phyloP scores from a whole-genome alignment of 1,284 basidiomycete species.

The Ustilago xerochloae region DNA sequence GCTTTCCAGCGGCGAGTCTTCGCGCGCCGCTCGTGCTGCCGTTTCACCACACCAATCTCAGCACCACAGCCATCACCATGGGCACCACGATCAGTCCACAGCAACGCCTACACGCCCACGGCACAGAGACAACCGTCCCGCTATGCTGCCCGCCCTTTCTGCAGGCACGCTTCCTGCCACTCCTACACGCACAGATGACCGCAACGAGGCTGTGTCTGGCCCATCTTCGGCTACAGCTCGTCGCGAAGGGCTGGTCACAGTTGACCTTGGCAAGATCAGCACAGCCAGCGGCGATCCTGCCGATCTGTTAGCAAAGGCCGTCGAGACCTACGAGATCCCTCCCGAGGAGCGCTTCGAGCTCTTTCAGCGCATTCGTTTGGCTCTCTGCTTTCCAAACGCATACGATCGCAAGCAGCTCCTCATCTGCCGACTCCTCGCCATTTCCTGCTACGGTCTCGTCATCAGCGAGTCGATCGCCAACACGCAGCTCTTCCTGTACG shows the following conservation, averaged over 20 bases:
- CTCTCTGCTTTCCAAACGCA: slow-evolving; percentile 76
- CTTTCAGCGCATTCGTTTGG: slow-evolving; percentile 85
- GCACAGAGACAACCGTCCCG: slow-evolving; percentile 33
- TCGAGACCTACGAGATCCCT: slow-evolving; percentile 80
- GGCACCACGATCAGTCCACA: slow-evolving; percentile 17
- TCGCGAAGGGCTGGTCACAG: slow-evolving; percentile 56
- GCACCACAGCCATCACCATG: slow-evolving; percentile 5
- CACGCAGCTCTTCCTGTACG: slow-evolving; percentile 88
- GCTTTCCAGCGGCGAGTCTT: slow-evolving; percentile 2
- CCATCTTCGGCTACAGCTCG: slow-evolving; percentile 11
- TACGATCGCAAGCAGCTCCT: slow-evolving; percentile 82
- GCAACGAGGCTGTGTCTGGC: background rate
- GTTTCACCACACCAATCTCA: slow-evolving; percentile 27
- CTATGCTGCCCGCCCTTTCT: slow-evolving; percentile 35
- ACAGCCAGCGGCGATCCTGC: slow-evolving; percentile 27
- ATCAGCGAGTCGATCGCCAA: slow-evolving; percentile 78
- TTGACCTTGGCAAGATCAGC: slow-evolving; percentile 47
- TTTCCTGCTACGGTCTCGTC: slow-evolving; percentile 77
- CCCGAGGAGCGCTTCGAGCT: slow-evolving; percentile 88
- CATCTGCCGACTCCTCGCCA: slow-evolving; percentile 82
- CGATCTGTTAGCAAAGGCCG: slow-evolving; percentile 76
- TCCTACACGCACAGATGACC: slow-evolving; percentile 25
- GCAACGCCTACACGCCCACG: slow-evolving; percentile 44
- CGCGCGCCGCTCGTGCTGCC: background rate
- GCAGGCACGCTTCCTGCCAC: slow-evolving; percentile 28